Conservation (phyloP, 768 basidiomycete genomes). For the Lactarius quietus region DNA sequence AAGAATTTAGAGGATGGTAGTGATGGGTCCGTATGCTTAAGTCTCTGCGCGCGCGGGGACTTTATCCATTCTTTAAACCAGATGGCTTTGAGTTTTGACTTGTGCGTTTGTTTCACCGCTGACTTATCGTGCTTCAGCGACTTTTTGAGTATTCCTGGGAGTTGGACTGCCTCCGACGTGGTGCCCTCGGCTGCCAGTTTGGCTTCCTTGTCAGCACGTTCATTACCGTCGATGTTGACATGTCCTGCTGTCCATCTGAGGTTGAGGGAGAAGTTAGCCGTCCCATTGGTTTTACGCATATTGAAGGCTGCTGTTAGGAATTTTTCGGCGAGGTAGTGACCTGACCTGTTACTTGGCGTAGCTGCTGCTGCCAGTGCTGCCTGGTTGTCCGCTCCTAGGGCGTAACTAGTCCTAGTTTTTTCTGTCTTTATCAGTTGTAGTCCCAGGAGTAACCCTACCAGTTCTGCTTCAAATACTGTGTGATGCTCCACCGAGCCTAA, state of each 20-base stretch:
- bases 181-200: background rate
- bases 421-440: too few species aligned
- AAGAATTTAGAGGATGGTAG: background rate
- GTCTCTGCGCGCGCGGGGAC: background rate
- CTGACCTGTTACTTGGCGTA: background rate
- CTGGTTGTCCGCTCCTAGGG: too few species aligned
- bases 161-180: background rate
- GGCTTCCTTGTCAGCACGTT: background rate
- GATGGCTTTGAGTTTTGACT: rapidly evolving
- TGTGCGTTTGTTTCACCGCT: background rate
- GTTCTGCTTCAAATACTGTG: too few species aligned
- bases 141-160: background rate
- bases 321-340: background rate
- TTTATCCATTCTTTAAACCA: too few species aligned
- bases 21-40: background rate
- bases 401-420: too few species aligned
- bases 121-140: background rate
- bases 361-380: too few species aligned
- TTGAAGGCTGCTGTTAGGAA: background rate
- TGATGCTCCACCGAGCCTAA: too few species aligned
- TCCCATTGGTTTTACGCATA: background rate
- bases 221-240: background rate
- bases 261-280: too few species aligned
- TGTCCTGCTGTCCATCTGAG: background rate
- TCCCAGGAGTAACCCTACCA: too few species aligned